phyloP scores from a whole-genome alignment of 2,329 filamentous ascomycete species.

The Alternaria arbusti region DNA sequence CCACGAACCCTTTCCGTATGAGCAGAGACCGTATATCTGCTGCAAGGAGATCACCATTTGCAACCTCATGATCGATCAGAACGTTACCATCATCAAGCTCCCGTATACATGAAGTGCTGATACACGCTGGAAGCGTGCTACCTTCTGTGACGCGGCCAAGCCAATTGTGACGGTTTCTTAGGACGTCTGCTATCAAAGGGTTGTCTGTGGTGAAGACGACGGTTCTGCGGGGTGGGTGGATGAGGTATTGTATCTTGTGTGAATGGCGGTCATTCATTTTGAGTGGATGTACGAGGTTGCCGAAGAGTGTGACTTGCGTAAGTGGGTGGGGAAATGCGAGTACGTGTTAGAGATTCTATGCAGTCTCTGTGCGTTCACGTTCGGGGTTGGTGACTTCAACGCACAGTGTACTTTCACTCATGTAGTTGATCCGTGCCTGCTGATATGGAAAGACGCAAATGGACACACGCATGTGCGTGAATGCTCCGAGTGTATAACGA shows the following conservation, averaged over 20 bases:
- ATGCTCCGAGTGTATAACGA: neutral
- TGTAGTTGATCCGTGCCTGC: neutral
- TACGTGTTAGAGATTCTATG: no score
- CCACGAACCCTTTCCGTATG: neutral
- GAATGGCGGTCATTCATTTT: neutral
- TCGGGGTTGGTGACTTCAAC: neutral
- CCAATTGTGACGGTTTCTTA: neutral
- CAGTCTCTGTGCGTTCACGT: neutral
- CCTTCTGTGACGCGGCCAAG: neutral
- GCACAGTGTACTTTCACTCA: neutral
- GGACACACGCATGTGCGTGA: neutral
- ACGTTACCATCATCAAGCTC: neutral
- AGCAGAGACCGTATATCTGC: neutral
- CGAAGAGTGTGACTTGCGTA: neutral
- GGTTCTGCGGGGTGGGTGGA: neutral
- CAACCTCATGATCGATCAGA: neutral
- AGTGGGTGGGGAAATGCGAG: neutral
- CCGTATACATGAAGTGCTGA: neutral
- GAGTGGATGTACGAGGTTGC: neutral
- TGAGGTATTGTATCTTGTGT: neutral
- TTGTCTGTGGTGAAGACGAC: neutral
- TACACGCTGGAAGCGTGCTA: neutral
- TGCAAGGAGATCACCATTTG: neutral
- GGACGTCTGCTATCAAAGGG: neutral
- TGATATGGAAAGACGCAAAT: neutral